A percentile compares a stretch with the other conserved stretches of the same genome.
Evolutionary conservation across 805 yeast species (phyloP).

Genomic region (Spencermartinsiella europaea): DNA sequence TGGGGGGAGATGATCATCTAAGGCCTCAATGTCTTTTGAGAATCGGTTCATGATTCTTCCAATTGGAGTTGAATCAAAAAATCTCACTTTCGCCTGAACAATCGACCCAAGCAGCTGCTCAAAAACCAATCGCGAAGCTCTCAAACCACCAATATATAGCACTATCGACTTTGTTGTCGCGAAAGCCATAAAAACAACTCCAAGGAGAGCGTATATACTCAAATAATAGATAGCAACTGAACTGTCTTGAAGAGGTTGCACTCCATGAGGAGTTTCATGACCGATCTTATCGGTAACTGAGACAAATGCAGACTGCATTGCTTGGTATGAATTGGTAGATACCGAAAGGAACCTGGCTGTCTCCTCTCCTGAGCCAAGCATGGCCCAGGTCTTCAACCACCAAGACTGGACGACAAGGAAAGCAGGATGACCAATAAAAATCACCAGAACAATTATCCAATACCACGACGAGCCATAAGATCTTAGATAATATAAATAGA

Average conservation of each 20-base stretch:
- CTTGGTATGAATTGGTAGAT: neutral
- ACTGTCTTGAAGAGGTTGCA: neutral
- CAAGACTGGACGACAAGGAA: slow-evolving; percentile 68
- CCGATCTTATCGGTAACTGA: neutral
- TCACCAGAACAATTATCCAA: slow-evolving; percentile 41
- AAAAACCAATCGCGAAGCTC: slow-evolving; percentile 74
- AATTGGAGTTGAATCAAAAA: slow-evolving; percentile 90
- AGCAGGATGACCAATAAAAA: slow-evolving; percentile 53
- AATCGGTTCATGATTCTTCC: slow-evolving; percentile 96
- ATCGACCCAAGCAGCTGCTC: slow-evolving; percentile 57
- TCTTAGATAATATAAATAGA: slow-evolving; percentile 63
- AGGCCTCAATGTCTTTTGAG: slow-evolving; percentile 86
- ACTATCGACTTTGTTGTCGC: slow-evolving; percentile 56
- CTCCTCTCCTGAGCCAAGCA: neutral
- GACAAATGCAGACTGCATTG: neutral
- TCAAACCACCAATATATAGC: slow-evolving; percentile 61
- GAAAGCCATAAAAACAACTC: slow-evolving; percentile 50
- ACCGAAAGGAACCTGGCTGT: neutral
- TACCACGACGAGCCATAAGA: slow-evolving; percentile 60
- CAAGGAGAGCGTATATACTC: slow-evolving; percentile 60
- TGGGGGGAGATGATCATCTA: slow-evolving; percentile 85
- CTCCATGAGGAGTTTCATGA: neutral
- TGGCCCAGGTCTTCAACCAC: slow-evolving; percentile 84
- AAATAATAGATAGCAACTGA: slow-evolving; percentile 61
- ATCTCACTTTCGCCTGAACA: slow-evolving; percentile 72